Evolutionary conservation across 371 early-diverging fungal species (phyloP).

Genomic region (Mucor ambiguus): DNA sequence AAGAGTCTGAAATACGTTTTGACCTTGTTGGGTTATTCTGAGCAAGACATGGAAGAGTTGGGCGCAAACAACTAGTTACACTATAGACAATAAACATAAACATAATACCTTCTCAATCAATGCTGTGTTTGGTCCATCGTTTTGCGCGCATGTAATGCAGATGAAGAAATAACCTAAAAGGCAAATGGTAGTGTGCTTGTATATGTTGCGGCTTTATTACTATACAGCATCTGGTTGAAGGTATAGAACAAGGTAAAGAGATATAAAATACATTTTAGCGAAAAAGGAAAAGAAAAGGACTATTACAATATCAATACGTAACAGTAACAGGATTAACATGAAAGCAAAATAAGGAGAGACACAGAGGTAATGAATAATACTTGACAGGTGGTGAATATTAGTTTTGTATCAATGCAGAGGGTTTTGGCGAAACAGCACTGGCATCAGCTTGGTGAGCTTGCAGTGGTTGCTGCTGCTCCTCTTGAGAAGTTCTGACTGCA

Average conservation of each 20-base stretch:
- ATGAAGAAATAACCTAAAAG: too few species aligned
- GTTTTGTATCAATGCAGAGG: background rate
- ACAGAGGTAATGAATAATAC: background rate
- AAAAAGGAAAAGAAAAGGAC: background rate
- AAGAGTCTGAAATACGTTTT: constrained; percentile 83
- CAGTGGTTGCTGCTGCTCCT: background rate
- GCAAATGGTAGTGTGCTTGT: background rate
- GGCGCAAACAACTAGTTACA: constrained; percentile 9
- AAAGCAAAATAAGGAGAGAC: background rate
- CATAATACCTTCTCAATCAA: background rate
- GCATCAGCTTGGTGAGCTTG: background rate
- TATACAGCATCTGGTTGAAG: background rate
- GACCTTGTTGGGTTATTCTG: constrained; percentile 52
- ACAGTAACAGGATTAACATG: background rate
- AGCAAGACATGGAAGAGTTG: constrained; percentile 54
- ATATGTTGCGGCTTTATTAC: background rate
- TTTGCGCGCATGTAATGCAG: background rate
- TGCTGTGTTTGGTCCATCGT: too few species aligned
- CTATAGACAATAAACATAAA: background rate
- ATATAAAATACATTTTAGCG: background rate
- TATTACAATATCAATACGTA: background rate
- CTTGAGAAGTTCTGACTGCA: background rate
- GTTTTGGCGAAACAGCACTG: background rate
- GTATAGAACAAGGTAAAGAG: background rate
- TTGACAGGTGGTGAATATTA: background rate